Conservation (phyloP, 345 rosid genomes). For the Mangifera indica region DNA sequence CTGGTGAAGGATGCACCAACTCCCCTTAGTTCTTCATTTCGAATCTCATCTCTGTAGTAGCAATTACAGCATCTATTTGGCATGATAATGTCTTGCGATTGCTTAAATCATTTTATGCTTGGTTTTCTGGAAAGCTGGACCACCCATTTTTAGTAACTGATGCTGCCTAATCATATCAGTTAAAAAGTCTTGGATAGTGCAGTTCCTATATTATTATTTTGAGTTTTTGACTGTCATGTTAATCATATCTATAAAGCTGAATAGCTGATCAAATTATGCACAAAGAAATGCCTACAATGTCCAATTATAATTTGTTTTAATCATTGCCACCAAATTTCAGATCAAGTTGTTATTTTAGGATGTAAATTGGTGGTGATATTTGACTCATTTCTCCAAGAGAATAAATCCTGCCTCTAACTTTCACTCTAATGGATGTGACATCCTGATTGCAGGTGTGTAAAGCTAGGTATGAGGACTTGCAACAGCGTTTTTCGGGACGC, state of each 20-base stretch:
- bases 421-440: constrained; percentile 3
- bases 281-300: background rate
- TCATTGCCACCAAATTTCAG: background rate
- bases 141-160: background rate
- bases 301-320: background rate
- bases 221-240: background rate
- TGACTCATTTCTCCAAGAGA: background rate
- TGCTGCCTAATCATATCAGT: background rate
- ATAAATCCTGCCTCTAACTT: background rate
- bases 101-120: background rate
- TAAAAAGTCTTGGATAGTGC: background rate
- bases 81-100: background rate
- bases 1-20: background rate
- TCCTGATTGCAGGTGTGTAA: constrained; percentile 58
- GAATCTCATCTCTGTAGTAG: background rate
- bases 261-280: background rate
- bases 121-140: constrained; percentile 2
- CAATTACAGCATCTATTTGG: background rate
- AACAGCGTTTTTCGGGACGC: constrained; percentile 59
- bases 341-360: background rate
- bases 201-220: background rate
- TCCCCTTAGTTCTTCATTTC: background rate
- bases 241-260: too few relatives aligned
- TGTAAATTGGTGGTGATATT: background rate
- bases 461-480: constrained; percentile 76